These are phyloP conservation scores for Ligustrum vulgare DNA, from an alignment of 257 asterid species.

Conservation along the genomic window DNA sequence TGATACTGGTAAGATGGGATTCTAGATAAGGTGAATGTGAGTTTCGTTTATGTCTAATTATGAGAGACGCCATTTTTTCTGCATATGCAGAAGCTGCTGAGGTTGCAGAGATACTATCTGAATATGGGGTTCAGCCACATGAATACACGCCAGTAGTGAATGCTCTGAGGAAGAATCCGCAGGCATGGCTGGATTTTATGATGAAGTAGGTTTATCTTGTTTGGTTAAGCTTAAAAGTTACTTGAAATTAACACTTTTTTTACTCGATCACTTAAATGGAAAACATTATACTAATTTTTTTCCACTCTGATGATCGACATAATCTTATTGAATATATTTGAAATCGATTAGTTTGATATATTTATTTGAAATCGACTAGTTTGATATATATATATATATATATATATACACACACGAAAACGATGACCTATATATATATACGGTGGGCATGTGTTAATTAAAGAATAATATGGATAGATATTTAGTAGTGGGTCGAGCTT, in stretches of 20 bases:
- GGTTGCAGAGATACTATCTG: slow-evolving; percentile 88
- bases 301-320: too few relatives aligned
- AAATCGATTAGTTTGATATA: too few relatives aligned
- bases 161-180: slow-evolving; percentile 82
- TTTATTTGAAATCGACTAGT: too few relatives aligned
- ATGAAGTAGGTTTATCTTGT: slow-evolving; percentile 64
- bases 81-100: slow-evolving; percentile 88
- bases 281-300: neutral
- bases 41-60: neutral
- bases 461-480: too few relatives aligned
- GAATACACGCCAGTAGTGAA: slow-evolving; percentile 84
- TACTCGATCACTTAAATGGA: neutral
- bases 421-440: too few relatives aligned
- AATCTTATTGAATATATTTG: too few relatives aligned
- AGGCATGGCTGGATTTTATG: slow-evolving; percentile 98
- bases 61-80: neutral
- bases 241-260: neutral
- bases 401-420: too few relatives aligned
- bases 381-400: too few relatives aligned
- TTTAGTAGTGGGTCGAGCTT: too few relatives aligned
- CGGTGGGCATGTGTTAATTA: too few relatives aligned
- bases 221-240: neutral
- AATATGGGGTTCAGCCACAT: slow-evolving; percentile 71
- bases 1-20: slow-evolving; percentile 61
- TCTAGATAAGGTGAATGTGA: neutral